Evolutionary conservation across 2,329 filamentous ascomycete species (phyloP).

Genomic region (Ceratocystis cacaofunesta): DNA sequence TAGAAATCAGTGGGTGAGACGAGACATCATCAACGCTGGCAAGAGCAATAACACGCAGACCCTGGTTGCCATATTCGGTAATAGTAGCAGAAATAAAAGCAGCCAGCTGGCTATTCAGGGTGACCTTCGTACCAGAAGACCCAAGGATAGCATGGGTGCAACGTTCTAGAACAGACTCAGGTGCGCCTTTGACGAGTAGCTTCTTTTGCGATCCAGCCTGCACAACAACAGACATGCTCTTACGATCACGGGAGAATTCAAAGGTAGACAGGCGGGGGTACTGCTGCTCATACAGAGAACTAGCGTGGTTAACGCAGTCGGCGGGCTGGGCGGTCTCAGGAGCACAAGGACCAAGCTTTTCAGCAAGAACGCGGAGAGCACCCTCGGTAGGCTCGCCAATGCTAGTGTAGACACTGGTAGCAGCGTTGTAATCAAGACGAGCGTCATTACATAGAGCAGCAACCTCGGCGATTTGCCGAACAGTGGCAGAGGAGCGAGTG

Average conservation of each 20-base stretch:
- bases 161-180: slow-evolving; percentile 83
- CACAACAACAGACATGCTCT: slow-evolving; percentile 97
- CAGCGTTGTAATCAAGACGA: slow-evolving; percentile 64
- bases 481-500: slow-evolving; percentile 55
- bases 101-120: slow-evolving; percentile 53
- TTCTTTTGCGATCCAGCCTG: slow-evolving; percentile 54
- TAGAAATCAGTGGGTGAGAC: slow-evolving; percentile 52
- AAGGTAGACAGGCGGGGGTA: slow-evolving; percentile 69
- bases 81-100: slow-evolving; percentile 65
- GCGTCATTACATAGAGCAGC: slow-evolving; percentile 80
- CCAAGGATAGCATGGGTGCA: slow-evolving; percentile 74
- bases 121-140: slow-evolving; percentile 59
- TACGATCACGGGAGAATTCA: slow-evolving; percentile 93
- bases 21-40: slow-evolving; percentile 68
- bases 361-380: slow-evolving; percentile 73
- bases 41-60: slow-evolving; percentile 86
- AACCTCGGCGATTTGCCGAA: slow-evolving; percentile 62
- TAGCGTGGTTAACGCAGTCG: slow-evolving; percentile 65
- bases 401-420: slow-evolving; percentile 58
- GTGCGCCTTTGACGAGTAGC: slow-evolving; percentile 89
- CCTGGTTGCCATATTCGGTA: slow-evolving; percentile 77
- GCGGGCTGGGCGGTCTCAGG: slow-evolving; percentile 35
- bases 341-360: slow-evolving; percentile 83
- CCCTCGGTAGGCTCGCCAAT: slow-evolving; percentile 94
- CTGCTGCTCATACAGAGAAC: slow-evolving; percentile 66